Conservation (phyloP, 805 yeast genomes). For the Martiniozyma abietophila region DNA sequence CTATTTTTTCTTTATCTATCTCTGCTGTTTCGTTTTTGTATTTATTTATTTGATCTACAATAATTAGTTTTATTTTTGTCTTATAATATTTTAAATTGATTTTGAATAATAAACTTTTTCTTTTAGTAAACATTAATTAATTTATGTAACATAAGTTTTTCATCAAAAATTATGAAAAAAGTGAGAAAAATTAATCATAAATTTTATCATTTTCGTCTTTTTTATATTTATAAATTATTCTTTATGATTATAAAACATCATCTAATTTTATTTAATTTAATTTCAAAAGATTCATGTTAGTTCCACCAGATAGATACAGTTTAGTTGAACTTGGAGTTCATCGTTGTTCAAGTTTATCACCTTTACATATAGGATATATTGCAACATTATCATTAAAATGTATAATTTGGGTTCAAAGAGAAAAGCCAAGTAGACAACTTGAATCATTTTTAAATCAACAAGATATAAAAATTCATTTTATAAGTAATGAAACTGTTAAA, state of each 20-base stretch:
- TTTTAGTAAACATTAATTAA: no score
- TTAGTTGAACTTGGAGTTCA: conserved; percentile 82
- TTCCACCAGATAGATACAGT: conserved; percentile 90
- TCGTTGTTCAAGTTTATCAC: conserved; percentile 71
- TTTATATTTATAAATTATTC: no score
- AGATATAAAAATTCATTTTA: conserved; percentile 40
- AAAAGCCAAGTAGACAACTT: conserved; percentile 68
- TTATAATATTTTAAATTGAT: no score
- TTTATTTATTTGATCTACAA: not conserved
- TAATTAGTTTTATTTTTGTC: not conserved
- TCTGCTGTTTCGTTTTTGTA: not conserved
- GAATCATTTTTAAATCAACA: conserved; percentile 54
- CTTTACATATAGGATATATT: conserved; percentile 68
- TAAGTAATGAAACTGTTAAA: conserved; percentile 22
- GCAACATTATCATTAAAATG: conserved; percentile 63
- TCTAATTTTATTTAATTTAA: no score
- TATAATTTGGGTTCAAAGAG: conserved; percentile 72
- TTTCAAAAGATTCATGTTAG: conserved; percentile 43
- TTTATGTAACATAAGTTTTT: no score
- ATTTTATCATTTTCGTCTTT: no score
- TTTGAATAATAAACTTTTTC: no score
- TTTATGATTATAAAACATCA: no score
- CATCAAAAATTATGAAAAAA: no score
- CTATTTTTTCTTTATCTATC: not conserved
- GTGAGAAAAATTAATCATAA: no score